phyloP scores from a whole-genome alignment of 306 rosid genomes.

The Malus sylvestris region DNA sequence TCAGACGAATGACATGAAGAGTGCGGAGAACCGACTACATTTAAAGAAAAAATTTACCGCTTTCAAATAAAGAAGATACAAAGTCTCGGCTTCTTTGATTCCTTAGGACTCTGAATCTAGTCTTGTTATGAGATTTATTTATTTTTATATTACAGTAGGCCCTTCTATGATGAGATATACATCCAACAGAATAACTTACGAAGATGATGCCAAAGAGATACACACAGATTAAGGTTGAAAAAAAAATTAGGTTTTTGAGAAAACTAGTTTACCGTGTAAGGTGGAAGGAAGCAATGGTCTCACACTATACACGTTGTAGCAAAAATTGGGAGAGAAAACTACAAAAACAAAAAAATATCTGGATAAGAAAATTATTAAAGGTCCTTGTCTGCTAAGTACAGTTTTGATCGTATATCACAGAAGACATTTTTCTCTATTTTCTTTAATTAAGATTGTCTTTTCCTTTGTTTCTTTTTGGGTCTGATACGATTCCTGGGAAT shows the following conservation, averaged over 20 bases:
- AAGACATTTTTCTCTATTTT: conserved; percentile 7
- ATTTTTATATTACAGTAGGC: background rate
- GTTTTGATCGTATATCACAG: conserved; percentile 3
- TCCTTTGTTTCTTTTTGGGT: conserved; percentile 14
- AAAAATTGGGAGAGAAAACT: background rate
- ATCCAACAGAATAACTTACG: background rate
- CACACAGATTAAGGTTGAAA: background rate
- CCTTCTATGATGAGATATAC: background rate
- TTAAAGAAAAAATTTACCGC: no score
- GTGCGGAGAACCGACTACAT: no score
- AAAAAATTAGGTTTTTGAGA: background rate
- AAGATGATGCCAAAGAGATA: background rate
- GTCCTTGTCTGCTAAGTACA: background rate
- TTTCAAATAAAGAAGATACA: no score
- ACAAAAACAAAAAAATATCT: background rate
- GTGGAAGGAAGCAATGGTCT: background rate
- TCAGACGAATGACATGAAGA: no score
- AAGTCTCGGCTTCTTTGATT: no score
- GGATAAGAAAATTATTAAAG: background rate
- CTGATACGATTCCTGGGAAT: conserved; percentile 6
- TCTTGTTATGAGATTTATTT: no score
- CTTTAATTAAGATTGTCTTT: conserved; percentile 13
- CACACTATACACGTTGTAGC: background rate
- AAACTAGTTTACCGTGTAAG: no score
- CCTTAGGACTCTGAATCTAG: no score